Base-by-base conservation (phyloP, 345 rosid genomes). In the Orychophragmus violaceus region DNA sequence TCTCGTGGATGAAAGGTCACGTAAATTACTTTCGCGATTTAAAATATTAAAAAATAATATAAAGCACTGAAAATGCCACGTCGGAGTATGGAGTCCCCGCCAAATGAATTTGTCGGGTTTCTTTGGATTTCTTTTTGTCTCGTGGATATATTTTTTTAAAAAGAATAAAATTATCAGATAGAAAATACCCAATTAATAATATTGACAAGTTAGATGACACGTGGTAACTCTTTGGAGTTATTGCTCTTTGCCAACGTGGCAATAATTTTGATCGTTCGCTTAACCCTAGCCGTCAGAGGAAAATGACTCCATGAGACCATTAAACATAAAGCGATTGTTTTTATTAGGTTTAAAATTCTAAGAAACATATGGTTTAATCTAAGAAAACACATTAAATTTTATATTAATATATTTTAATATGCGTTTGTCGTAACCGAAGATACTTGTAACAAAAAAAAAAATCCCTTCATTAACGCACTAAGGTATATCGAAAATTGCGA, bases 11-110 rank as follows among this genome's bases (percentile, higher is more conserved):
- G 62, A 59, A 18, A 39, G 16, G 71, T 65, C 55, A 58, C 39
- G 7, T 17, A 63, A 22, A 59, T 13, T 35, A 8, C 49, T 10
- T 55, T 42, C n/a, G 23, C 60, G 51, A 22, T 17, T 23, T 19
- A 27, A 42, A 53, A 21, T 7, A 29, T 11, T 18, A 13, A 66
- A n/a, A 13, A 70, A 54, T 18, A 42, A 39, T 41, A 17, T 35
- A 48, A 64, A 42, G 57, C 58, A 63, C 39, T 30, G 33, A 61
- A 59, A 51, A 60, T 53, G 83, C 90, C 97, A 86, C 87, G 84
- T 86, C 78, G 64, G 75, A 75, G 6, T 1, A 0, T 1, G 0
- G 77, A 6, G 78, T 30, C 75, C 85, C 85, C 81, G 23, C 72
- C 17, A 19, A 57, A 49, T 67, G 19, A 51, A 37, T 48, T 50